Evolutionary conservation across 2,329 filamentous ascomycete genomes (phyloP).

Genomic region (Cytospora piceicola): DNA sequence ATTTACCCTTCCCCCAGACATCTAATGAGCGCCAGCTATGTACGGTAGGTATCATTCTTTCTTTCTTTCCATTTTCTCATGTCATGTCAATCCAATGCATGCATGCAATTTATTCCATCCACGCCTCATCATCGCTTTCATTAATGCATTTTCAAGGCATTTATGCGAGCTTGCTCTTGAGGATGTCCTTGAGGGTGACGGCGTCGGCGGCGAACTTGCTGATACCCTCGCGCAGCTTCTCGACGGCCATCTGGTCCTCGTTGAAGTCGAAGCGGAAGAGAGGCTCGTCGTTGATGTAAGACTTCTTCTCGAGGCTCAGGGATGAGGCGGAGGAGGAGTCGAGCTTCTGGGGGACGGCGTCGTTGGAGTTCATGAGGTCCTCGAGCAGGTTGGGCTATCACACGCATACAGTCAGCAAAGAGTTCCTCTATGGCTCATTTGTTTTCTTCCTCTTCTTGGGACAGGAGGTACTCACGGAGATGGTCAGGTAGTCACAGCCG

Average conservation of each 20-base stretch:
- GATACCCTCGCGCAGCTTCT: constrained; percentile 99
- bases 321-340: constrained; percentile 66
- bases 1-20: background rate
- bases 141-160: background rate
- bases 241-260: constrained; percentile 98
- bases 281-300: constrained; percentile 87
- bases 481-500: constrained; percentile 98
- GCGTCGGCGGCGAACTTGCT: constrained; percentile 98
- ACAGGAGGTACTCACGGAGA: constrained; percentile 68
- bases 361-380: constrained; percentile 84
- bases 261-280: constrained; percentile 99
- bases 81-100: constrained; percentile 7
- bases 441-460: background rate
- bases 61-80: constrained; percentile 13
- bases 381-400: constrained; percentile 85
- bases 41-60: constrained; percentile 17
- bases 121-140: constrained; percentile 5
- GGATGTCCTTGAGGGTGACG: constrained; percentile 87
- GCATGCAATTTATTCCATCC: constrained; percentile 1
- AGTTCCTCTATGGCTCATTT: background rate
- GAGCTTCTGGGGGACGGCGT: constrained; percentile 89
- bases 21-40: constrained; percentile 16
- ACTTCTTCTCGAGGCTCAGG: constrained; percentile 83
- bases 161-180: constrained; percentile 80
- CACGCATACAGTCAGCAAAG: background rate